A percentile compares a stretch with the other conserved stretches of the same genome.
These are phyloP conservation scores for Pleurotus sapidus DNA, from an alignment of 768 basidiomycete genomes.

Conservation along the genomic window DNA sequence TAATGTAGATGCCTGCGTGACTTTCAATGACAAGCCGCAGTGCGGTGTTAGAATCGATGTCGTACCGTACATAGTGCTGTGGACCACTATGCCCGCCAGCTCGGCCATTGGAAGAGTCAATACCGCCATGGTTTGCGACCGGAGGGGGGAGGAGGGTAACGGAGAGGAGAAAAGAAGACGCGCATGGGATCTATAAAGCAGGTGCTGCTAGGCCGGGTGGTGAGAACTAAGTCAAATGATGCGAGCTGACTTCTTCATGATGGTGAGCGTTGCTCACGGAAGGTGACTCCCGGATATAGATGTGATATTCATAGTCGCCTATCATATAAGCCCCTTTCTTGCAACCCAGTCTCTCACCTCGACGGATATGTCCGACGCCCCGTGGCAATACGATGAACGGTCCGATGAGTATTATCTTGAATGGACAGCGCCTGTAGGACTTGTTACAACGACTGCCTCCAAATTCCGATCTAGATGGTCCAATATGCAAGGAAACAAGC, in stretches of 20 bases:
- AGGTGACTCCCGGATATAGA: neutral
- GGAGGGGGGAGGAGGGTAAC: neutral
- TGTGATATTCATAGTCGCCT: neutral
- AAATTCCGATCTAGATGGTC: too few relatives aligned
- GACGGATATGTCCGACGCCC: too few relatives aligned
- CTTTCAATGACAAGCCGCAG: neutral
- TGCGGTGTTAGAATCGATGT: too few relatives aligned
- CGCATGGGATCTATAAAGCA: conserved; percentile 1
- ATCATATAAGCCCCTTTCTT: too few relatives aligned
- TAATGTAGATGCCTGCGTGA: neutral
- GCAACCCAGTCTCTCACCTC: too few relatives aligned
- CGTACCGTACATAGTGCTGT: conserved; percentile 2
- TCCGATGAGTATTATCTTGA: too few relatives aligned
- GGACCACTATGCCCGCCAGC: conserved; percentile 1
- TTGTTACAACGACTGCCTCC: too few relatives aligned
- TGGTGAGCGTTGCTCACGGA: conserved; percentile 2
- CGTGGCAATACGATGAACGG: too few relatives aligned
- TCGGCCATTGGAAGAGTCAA: conserved; percentile 1
- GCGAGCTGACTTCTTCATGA: neutral
- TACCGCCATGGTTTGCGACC: neutral
- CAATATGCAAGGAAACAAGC: too few relatives aligned
- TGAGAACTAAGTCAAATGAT: conserved; percentile 2
- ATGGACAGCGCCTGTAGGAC: too few relatives aligned
- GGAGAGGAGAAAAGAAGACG: neutral
- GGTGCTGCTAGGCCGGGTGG: neutral